These are phyloP conservation scores for Gynochthodes officinalis DNA, from an alignment of 257 asterid species.

Conservation along the genomic window DNA sequence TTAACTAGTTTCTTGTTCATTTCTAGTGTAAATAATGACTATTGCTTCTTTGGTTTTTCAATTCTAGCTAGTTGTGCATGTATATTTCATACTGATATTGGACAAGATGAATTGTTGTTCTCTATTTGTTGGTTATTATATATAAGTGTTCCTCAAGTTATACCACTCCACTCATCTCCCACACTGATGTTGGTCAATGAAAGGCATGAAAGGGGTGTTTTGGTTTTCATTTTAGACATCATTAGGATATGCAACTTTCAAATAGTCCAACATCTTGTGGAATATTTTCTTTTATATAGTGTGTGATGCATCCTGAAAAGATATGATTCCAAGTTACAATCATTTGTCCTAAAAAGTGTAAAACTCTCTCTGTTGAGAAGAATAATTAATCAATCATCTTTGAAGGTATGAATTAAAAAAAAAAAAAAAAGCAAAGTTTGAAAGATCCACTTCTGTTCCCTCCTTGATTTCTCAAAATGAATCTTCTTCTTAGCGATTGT, in stretches of 20 bases:
- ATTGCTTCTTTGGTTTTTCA: neutral
- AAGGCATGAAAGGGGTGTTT: neutral
- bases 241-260: neutral
- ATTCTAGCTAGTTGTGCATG: neutral
- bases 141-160: neutral
- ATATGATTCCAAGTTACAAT: neutral
- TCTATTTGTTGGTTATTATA: neutral
- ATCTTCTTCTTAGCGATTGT: too few relatives aligned
- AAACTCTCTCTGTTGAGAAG: neutral
- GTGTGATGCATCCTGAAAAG: neutral
- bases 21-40: neutral
- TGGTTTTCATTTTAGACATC: neutral
- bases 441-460: neutral
- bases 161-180: neutral
- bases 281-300: neutral
- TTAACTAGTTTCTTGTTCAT: neutral
- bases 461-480: too few relatives aligned
- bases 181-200: too few relatives aligned
- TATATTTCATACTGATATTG: neutral
- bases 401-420: neutral
- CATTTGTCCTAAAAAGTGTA: neutral
- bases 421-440: neutral
- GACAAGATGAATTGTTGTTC: neutral
- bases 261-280: neutral
- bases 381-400: neutral